Evolutionary conservation across 257 asterid genomes (phyloP).

Genomic region (Nicotiana tomentosiformis): DNA sequence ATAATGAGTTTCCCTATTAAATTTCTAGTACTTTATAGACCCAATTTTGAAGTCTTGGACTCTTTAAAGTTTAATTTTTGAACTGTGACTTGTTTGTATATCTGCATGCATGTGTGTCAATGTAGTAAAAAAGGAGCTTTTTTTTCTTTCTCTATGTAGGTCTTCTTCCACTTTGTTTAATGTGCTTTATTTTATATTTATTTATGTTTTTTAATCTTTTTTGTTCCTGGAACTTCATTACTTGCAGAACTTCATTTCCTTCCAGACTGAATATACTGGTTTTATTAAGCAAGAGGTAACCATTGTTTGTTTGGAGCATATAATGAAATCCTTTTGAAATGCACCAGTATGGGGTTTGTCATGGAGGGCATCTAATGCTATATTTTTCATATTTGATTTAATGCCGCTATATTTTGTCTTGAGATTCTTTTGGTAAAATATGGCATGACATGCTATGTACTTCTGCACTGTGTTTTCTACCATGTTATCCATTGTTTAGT

Average conservation of each 20-base stretch:
- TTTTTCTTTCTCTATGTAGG: not conserved
- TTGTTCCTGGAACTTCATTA: not conserved
- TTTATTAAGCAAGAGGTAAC: not conserved
- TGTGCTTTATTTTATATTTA: not conserved
- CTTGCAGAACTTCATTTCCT: not conserved
- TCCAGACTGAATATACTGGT: too few species aligned
- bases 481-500: not conserved
- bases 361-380: not conserved
- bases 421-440: not conserved
- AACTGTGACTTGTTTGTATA: not conserved
- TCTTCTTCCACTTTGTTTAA: not conserved
- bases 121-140: not conserved
- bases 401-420: constrained; percentile 1
- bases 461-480: not conserved
- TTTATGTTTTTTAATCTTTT: not conserved
- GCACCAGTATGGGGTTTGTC: not conserved
- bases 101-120: not conserved
- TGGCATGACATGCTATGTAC: not conserved
- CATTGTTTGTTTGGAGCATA: not conserved
- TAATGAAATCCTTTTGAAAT: not conserved
- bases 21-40: not conserved
- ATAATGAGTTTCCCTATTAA: not conserved
- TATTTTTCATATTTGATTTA: not conserved
- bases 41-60: not conserved
- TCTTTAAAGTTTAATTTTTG: not conserved